Evolutionary conservation across 345 rosid genomes (phyloP), one percentile per base, ranked within the genome.

Genomic region (Balakata baccata): DNA sequence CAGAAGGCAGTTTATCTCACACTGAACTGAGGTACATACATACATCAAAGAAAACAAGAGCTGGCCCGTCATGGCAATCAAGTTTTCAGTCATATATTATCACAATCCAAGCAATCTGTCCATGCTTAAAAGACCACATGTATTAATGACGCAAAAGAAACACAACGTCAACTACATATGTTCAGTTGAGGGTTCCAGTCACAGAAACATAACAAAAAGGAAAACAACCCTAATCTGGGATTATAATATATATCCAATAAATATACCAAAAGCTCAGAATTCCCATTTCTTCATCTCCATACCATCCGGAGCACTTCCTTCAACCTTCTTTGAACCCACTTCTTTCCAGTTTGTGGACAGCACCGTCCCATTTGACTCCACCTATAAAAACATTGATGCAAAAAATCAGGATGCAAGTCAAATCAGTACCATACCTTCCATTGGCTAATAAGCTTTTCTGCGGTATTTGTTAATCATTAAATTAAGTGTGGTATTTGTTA

Each of bases 251-350:
- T 7, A 37, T 49, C 52, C 13, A 49, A 12, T 20, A 0, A 4
- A 9, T 4, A 34, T 2, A 25, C 61, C 71, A 56, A 41, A 18
- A 65, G 11, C 54, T 77, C 61, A 86, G 70, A 74, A 74, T 83
- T 90, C 88, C 95, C 95, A 92, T 75, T 90, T 92, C 89, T 72
- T 90, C 74, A 88, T 64, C 85, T 92, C 90, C 95, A 92, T 90
- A 18, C 97, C 95, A 13, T 86, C 89, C 0, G 95, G 97, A 37
- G 95, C 80, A 73, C 89, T 86, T 73, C 92, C 87, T 74, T 92
- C 92, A n/a, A 92, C 87, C 81, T 81, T 90, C 89, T 88, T 92
- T 2, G 82, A 46, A 22, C 95, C 92, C 63, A 92, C 97, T 81
- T 92, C 98, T 75, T 87, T 86, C 95, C 97, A 92, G 85, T 90